Conservation (phyloP, 805 yeast species). For the Barnettozyma botsteinii region DNA sequence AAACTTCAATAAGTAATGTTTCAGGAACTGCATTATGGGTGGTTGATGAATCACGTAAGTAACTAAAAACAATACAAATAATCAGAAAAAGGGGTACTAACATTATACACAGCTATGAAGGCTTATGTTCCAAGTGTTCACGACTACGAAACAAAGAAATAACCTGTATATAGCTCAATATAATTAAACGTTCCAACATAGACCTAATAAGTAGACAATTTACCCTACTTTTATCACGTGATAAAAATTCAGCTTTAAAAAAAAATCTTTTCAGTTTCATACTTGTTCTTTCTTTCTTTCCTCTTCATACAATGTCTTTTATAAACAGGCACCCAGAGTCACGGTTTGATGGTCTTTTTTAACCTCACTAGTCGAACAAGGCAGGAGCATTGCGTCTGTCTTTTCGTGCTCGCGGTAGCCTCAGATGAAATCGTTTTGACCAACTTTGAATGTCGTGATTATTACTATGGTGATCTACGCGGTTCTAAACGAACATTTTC, state of each 20-base stretch:
- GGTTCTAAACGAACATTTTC: constrained; percentile 65
- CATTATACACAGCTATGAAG: constrained; percentile 32
- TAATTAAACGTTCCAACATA: too few relatives aligned
- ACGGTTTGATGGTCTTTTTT: constrained; percentile 33
- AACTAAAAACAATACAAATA: neutral
- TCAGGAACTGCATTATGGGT: constrained; percentile 56
- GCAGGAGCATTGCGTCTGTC: constrained; percentile 13
- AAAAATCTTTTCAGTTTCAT: neutral
- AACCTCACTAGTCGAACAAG: constrained; percentile 29
- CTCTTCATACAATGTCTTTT: constrained; percentile 23
- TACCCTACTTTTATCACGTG: neutral
- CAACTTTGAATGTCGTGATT: constrained; percentile 41
- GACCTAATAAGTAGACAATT: constrained; percentile 1
- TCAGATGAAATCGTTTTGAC: constrained; percentile 55
- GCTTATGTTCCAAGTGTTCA: constrained; percentile 50
- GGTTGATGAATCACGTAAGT: constrained; percentile 39
- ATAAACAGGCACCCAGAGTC: constrained; percentile 80
- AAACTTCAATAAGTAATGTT: constrained; percentile 48
- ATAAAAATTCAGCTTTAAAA: constrained; percentile 6
- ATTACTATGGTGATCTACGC: constrained; percentile 48
- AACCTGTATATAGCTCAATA: constrained; percentile 10
- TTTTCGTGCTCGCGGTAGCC: constrained; percentile 94
- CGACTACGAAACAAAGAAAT: constrained; percentile 47
- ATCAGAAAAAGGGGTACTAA: neutral
- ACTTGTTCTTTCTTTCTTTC: too few relatives aligned